Evolutionary conservation across 192 early-diverging fungal species (phyloP).

Genomic region (Spinellus fusiger): DNA sequence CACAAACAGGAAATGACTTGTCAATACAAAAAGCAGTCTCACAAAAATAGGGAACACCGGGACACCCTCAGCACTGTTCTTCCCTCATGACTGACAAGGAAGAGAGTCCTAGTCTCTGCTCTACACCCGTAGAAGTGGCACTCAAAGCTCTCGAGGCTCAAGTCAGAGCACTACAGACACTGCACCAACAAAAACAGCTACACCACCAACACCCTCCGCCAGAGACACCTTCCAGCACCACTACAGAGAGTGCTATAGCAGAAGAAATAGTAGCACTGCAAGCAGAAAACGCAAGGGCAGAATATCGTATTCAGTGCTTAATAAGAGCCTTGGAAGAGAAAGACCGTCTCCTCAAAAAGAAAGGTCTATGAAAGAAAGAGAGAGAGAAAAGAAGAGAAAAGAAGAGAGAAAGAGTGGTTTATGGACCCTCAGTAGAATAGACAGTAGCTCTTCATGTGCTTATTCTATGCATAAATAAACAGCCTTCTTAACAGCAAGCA

Average conservation of each 20-base stretch:
- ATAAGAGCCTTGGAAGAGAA: conserved; percentile 19
- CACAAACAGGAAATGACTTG: no score
- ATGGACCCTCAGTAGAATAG: no score
- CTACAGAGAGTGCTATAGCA: no score
- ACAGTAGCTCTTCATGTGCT: no score
- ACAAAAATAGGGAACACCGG: background rate
- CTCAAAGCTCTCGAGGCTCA: conserved; percentile 17
- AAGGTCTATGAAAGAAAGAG: no score
- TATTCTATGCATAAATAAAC: no score
- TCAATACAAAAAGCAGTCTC: no score
- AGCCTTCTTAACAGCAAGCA: no score
- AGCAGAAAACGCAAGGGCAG: conserved; percentile 8
- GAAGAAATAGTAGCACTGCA: conserved; percentile 5
- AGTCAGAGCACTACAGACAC: conserved; percentile 10
- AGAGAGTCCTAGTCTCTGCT: background rate
- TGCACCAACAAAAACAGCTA: background rate
- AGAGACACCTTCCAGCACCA: background rate
- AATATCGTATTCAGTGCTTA: conserved; percentile 21
- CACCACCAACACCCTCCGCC: background rate
- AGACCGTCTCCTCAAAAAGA: no score
- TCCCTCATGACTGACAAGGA: background rate
- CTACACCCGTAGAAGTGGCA: conserved; percentile 12
- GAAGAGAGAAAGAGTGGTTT: no score
- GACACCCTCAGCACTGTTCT: background rate
- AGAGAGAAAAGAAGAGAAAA: no score